Percentiles rank a stretch among this genome's conserved stretches.
Evolutionary conservation across 768 basidiomycete species (phyloP).

Genomic region (Boletus tylopilopsis): DNA sequence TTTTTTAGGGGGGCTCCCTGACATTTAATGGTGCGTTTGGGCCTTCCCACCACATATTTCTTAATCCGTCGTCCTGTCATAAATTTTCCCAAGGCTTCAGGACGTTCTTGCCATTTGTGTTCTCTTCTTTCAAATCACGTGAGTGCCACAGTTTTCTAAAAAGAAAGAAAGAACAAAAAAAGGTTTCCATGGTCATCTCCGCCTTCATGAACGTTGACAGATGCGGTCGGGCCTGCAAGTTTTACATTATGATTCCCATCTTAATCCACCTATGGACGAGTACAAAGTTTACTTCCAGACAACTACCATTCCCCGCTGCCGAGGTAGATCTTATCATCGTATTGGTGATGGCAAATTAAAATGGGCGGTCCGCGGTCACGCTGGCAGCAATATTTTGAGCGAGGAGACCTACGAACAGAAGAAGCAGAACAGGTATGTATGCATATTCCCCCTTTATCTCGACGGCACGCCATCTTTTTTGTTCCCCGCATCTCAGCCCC

Average conservation of each 20-base stretch:
- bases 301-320: slow-evolving; percentile 30
- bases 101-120: slow-evolving; percentile 38
- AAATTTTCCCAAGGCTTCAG: slow-evolving; percentile 14
- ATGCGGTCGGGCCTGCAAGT: slow-evolving; percentile 3
- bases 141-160: slow-evolving; percentile 24
- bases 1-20: slow-evolving; percentile 45
- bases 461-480: background rate
- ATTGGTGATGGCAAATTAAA: slow-evolving; percentile 54
- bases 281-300: slow-evolving; percentile 25
- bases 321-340: slow-evolving; percentile 62
- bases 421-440: too few species aligned
- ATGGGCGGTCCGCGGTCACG: slow-evolving; percentile 33
- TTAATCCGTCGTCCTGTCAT: slow-evolving; percentile 8
- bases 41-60: slow-evolving; percentile 2
- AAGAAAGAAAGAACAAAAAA: background rate
- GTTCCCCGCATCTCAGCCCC: background rate
- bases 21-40: slow-evolving; percentile 48
- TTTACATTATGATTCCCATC: slow-evolving; percentile 15
- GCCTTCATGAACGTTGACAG: slow-evolving; percentile 14
- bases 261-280: slow-evolving; percentile 11
- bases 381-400: background rate
- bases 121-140: slow-evolving; percentile 63
- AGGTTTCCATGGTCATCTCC: slow-evolving; percentile 26
- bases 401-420: too few species aligned
- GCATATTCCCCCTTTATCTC: too few species aligned